Conservation (phyloP, 331 rosid genomes). For the Pyracantha coccinea region DNA sequence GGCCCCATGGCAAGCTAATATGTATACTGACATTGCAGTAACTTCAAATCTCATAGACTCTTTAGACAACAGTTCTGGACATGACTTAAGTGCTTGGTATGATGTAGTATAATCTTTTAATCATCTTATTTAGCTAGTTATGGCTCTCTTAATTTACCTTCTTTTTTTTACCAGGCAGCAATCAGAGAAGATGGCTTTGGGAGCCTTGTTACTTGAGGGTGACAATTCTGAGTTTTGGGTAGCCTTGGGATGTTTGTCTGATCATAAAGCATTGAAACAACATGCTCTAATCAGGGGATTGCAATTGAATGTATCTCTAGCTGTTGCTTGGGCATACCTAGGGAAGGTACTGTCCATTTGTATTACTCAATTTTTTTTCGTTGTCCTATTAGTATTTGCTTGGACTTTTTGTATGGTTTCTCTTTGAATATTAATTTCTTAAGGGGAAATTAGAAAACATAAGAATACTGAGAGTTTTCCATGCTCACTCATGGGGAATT, state of each 20-base stretch:
- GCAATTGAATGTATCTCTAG: constrained; percentile 76
- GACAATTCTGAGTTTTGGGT: constrained; percentile 88
- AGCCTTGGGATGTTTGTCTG: constrained; percentile 66
- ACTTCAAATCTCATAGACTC: constrained; percentile 45
- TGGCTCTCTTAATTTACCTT: constrained; percentile 14
- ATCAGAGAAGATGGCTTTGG: constrained; percentile 80
- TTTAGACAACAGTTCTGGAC: constrained; percentile 24
- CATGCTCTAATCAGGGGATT: constrained; percentile 84
- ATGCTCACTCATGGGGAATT: not conserved
- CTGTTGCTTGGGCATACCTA: constrained; percentile 88
- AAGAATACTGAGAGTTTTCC: not conserved
- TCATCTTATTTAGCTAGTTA: not conserved
- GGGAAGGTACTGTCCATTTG: constrained; percentile 60
- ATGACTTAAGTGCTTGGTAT: constrained; percentile 51
- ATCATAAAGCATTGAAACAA: constrained; percentile 63
- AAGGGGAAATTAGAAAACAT: not conserved
- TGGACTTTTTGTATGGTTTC: not conserved
- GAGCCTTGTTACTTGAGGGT: constrained; percentile 87
- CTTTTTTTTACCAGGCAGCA: constrained; percentile 50
- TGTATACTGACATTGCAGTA: constrained; percentile 72
- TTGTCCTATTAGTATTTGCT: not conserved
- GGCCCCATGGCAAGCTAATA: constrained; percentile 93
- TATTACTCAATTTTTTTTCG: constrained; percentile 1
- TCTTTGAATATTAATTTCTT: not conserved
- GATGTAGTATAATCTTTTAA: not conserved